phyloP scores from a whole-genome alignment of 306 rosid species.

The Citrullus amarus region DNA sequence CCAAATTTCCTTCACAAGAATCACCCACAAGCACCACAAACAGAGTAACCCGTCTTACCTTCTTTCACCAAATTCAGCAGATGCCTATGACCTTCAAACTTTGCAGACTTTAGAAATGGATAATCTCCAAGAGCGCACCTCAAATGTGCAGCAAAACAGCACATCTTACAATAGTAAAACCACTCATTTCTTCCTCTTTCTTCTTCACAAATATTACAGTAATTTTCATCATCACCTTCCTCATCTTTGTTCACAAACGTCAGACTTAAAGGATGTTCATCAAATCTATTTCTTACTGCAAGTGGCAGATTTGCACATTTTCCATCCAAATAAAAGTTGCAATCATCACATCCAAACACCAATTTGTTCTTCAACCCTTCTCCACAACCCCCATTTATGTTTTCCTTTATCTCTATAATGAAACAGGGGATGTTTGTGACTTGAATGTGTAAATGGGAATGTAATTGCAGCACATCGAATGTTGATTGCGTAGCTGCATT shows the following conservation, averaged over 20 bases:
- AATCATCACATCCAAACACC: neutral
- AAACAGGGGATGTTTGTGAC: neutral
- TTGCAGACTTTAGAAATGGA: neutral
- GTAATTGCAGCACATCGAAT: neutral
- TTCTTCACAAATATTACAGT: neutral
- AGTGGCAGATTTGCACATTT: neutral
- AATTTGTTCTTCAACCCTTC: neutral
- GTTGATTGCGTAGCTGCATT: neutral
- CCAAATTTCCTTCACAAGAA: neutral
- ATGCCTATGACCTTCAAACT: neutral
- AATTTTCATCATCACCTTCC: neutral
- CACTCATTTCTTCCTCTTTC: neutral
- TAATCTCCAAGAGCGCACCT: neutral
- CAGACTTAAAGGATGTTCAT: neutral
- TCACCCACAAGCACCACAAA: neutral
- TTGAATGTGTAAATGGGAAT: neutral
- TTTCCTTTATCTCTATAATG: neutral
- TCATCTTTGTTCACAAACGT: neutral
- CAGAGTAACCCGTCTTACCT: neutral
- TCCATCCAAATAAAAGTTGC: neutral
- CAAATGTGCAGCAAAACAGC: neutral
- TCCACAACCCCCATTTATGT: neutral
- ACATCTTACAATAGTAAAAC: neutral
- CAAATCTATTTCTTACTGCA: neutral
- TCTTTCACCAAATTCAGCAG: neutral